Evolutionary conservation across 139 green algal species (phyloP), one percentile per base, ranked within the genome.

Genomic region (Coelastrella sp.): DNA sequence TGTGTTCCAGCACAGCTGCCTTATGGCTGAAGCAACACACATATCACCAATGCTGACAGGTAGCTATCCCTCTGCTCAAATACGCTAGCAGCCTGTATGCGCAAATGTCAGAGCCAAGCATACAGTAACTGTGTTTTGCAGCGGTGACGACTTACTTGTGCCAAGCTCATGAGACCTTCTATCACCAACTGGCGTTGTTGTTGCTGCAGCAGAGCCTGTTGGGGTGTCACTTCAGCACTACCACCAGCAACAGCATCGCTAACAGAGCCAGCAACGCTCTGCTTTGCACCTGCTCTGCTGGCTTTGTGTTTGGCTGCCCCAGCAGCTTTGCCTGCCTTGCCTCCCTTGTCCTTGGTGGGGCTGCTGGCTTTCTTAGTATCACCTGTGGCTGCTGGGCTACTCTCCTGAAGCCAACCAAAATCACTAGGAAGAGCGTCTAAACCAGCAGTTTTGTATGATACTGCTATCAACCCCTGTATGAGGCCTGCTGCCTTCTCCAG

Each of bases 401-500:
- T 21, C 21, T 68, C 75, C n/a, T 71, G 75, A 3, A 71, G 50
- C 53, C 53, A 68, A 32, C 23, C 38, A 21, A 62, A 82, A 34
- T 38, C 57, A 7, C 57, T 51, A 45, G 66, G 45, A 4, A 45
- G 11, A 45, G 48, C 45, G 23, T 43, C n/a, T 38, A 27, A 27
- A 19, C 37, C 64, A 23, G 48, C 67, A 32, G 50, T 34, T 48
- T 34, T 69, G 2, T n/a, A 43, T 38, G 48, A 68, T 45, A n/a
- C 62, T 63, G 35, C 78, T 51, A 90, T 27, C 2, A 85, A 83
- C 23, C 50, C 38, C 8, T 71, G 68, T 38, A 93, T 45, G 34
- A 89, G 86, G 51, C 15, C 3, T 9, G 64, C 79, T 40, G 89
- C 87, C 32, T 32, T 50, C 34, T 88, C 85, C 57, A 92, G 82